Base-by-base conservation (phyloP, 192 early-diverging fungal species). In the Spinellus fusiger region DNA sequence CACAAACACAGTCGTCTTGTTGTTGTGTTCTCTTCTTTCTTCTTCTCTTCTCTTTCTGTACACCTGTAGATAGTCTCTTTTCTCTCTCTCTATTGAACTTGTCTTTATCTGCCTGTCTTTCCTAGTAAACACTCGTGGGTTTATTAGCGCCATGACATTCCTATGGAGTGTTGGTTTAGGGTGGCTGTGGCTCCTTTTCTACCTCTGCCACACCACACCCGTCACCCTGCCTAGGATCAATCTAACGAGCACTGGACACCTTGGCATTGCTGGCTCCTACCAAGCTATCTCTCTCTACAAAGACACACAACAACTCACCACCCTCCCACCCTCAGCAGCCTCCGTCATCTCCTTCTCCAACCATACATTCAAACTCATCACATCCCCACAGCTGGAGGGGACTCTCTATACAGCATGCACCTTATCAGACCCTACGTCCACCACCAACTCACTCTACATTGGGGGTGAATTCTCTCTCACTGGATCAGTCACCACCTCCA, bases 381-480 rank as follows among this genome's bases (percentile, higher is more conserved):
- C 63, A 3, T 59, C 69, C 3, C 32, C 65, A 0, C 54, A 33
- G 2, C 31, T 56, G 3, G 62, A 65, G n/a, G 66, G 63, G 6
- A 40, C 54, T 7, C 65, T 74, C 23, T 60, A 61, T n/a, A 40
- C 59, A 1, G 27, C 58, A 2, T 74, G 72, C 27, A 16, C 47
- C 2, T 29, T 68, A 0, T 28, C 22, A 22, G 40, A 50, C 28
- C n/a, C 54, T 10, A 25, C 5, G 20, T 15, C 12, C 22, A 20
- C 49, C 12, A 2, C 5, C 3, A 49, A 53, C 18, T 50, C 53
- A n/a, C 32, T 73, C 9, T 68, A 68, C 38, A 56, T 73, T 20
- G 72, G 29, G 16, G 72, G 72, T 20, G 56, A 64, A 20, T 74
- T 74, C 33, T 50, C 62, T 13, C 40, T 28, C 1, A 34, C 57